phyloP scores from a whole-genome alignment of 208 protist genomes.

The Wallacemonas sp. region DNA sequence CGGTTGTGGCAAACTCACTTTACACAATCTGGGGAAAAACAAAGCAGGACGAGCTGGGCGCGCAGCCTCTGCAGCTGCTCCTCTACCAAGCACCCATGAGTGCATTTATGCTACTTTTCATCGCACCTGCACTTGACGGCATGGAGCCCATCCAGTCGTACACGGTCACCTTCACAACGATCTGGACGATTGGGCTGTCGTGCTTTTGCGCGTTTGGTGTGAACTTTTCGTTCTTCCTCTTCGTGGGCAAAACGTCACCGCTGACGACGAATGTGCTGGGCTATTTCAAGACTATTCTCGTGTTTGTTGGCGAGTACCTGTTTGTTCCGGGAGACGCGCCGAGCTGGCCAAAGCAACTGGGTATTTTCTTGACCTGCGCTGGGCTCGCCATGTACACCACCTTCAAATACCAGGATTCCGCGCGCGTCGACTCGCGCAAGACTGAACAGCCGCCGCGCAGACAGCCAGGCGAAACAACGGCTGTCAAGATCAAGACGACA shows the following conservation, averaged over 20 bases:
- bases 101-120: conserved; percentile 70
- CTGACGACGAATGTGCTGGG: conserved; percentile 86
- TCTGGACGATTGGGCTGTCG: conserved; percentile 70
- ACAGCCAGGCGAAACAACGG: neutral
- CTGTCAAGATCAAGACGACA: neutral
- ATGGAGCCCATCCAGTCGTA: conserved; percentile 38
- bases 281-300: conserved; percentile 80
- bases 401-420: conserved; percentile 4
- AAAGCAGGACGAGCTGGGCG: conserved; percentile 83
- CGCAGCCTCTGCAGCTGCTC: conserved; percentile 84
- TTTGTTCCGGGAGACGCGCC: conserved; percentile 36
- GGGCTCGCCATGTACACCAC: conserved; percentile 64
- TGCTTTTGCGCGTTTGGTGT: conserved; percentile 86
- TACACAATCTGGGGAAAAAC: conserved; percentile 92
- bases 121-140: conserved; percentile 63
- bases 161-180: conserved; percentile 45
- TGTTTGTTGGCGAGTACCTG: conserved; percentile 68
- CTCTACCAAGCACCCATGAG: conserved; percentile 85
- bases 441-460: neutral
- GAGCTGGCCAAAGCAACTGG: conserved; percentile 34
- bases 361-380: conserved; percentile 53
- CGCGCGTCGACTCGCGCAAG: neutral
- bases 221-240: conserved; percentile 91
- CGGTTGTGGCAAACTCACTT: conserved; percentile 78
- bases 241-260: conserved; percentile 78